Conservation (phyloP, 108 stramenopile genomes). For the Cylindrotheca closterium region DNA sequence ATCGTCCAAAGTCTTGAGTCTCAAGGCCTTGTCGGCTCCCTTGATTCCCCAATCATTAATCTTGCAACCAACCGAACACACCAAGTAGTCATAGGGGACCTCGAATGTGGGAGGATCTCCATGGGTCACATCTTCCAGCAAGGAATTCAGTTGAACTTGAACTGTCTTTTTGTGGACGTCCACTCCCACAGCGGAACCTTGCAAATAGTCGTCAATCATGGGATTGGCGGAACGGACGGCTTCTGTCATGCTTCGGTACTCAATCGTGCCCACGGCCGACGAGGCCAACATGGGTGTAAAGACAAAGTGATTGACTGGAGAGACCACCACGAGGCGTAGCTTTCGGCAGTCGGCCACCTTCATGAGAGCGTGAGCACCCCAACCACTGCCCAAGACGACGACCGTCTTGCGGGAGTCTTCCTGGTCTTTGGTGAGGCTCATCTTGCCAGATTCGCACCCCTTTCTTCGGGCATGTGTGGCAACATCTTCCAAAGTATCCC, state of each 20-base stretch:
- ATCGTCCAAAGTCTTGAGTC: constrained; percentile 55
- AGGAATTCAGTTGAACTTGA: constrained; percentile 45
- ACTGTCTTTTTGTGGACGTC: constrained; percentile 40
- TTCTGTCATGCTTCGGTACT: constrained; percentile 74
- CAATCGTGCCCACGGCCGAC: constrained; percentile 66
- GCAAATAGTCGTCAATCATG: constrained; percentile 46
- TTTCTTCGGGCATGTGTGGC: constrained; percentile 36
- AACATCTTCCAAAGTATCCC: constrained; percentile 62
- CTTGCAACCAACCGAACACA: constrained; percentile 53
- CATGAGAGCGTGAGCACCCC: constrained; percentile 75
- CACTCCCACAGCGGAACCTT: constrained; percentile 46
- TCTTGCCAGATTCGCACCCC: constrained; percentile 5
- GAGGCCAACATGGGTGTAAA: constrained; percentile 80
- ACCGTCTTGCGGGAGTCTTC: constrained; percentile 28
- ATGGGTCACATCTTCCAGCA: constrained; percentile 29
- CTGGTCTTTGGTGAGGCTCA: background rate
- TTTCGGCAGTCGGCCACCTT: constrained; percentile 62
- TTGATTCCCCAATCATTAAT: constrained; percentile 42
- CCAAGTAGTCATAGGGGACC: constrained; percentile 49
- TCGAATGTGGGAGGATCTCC: constrained; percentile 26
- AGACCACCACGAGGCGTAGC: constrained; percentile 60
- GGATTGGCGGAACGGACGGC: constrained; percentile 56
- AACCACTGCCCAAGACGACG: constrained; percentile 86
- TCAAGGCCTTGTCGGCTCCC: constrained; percentile 35
- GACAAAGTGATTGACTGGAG: constrained; percentile 71